Percentiles rank a stretch among this genome's conserved stretches.
These are phyloP conservation scores for Leptographium wingfieldii DNA, from an alignment of 2,329 filamentous ascomycete genomes.

Conservation along the genomic window DNA sequence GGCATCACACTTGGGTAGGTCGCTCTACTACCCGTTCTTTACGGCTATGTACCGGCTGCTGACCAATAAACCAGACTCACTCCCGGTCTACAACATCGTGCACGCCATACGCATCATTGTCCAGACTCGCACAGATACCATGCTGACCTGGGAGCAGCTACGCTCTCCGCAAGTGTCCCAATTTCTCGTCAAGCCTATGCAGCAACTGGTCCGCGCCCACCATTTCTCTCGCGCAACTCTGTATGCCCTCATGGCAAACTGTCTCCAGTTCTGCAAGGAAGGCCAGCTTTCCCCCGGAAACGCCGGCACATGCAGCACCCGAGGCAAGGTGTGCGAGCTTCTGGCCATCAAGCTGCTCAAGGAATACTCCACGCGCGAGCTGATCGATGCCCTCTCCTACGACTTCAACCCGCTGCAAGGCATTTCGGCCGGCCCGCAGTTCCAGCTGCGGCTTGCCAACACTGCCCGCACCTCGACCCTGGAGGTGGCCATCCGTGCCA, in stretches of 20 bases:
- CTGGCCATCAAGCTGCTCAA: slow-evolving; percentile 80
- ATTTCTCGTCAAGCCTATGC: slow-evolving; percentile 90
- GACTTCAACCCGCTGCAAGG: slow-evolving; percentile 91
- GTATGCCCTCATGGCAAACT: slow-evolving; percentile 87
- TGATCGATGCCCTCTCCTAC: slow-evolving; percentile 89
- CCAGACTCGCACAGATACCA: slow-evolving; percentile 77
- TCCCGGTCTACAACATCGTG: slow-evolving; percentile 83
- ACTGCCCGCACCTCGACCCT: slow-evolving; percentile 76
- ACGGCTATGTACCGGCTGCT: background rate
- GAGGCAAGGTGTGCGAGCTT: slow-evolving; percentile 81
- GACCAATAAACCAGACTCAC: slow-evolving; percentile 44
- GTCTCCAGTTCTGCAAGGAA: slow-evolving; percentile 85
- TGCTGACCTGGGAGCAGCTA: slow-evolving; percentile 86
- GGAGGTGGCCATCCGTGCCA: slow-evolving; percentile 78
- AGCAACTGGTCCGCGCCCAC: slow-evolving; percentile 69
- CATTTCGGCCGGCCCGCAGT: slow-evolving; percentile 35
- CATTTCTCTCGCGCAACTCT: slow-evolving; percentile 80
- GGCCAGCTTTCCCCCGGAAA: slow-evolving; percentile 70
- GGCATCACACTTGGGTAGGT: slow-evolving; percentile 58
- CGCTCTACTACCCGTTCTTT: background rate
- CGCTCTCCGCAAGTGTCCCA: slow-evolving; percentile 93
- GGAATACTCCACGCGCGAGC: slow-evolving; percentile 77
- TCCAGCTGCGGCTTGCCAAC: slow-evolving; percentile 31
- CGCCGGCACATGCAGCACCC: slow-evolving; percentile 68
- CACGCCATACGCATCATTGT: slow-evolving; percentile 82